Base-by-base conservation (phyloP, 1,284 basidiomycete genomes). In the Pyrrhoderma noxium region DNA sequence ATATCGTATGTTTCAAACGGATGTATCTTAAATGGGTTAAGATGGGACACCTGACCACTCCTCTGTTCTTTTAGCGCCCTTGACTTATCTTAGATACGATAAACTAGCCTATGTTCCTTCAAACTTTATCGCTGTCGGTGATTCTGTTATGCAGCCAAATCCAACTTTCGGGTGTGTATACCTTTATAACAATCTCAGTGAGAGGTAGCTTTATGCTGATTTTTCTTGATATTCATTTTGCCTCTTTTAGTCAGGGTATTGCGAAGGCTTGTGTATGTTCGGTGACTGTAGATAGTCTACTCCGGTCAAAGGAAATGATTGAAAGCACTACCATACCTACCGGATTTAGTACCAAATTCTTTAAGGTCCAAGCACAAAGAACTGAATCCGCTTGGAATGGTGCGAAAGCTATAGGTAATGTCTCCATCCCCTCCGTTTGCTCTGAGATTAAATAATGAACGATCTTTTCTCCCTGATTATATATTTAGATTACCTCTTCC, bases 121-220 rank as follows among this genome's bases (percentile, higher is more conserved):
- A n/a, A 57, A 57, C 31, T 57, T 56, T 38, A 48, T 57, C 16
- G 51, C 56, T 18, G 36, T 57, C 25, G 56, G 56, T 18, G 56
- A 57, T 42, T 46, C 56, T 8, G 54, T 45, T 16, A 56, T 57
- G 56, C 54, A 52, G 14, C 50, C 56, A 8, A 57, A 57, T 40
- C 56, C 56, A 14, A 46, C 48, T 1, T 53, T 52, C 19, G 56
- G 50, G 56, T 57, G 35, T 16, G 56, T 45, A 1, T n/a, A n/a
- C n/a, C n/a, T n/a, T n/a, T n/a, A n/a, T n/a, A n/a, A n/a, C n/a
- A n/a, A n/a, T n/a, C n/a, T n/a, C n/a, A n/a, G n/a, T n/a, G n/a
- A n/a, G n/a, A n/a, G n/a, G n/a, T n/a, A n/a, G n/a, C n/a, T n/a
- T n/a, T n/a, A n/a, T n/a, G n/a, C n/a, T n/a, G n/a, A n/a, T n/a